A percentile compares a stretch with the other conserved stretches of the same genome.
These are phyloP conservation scores for Phyllosticta ampelicida DNA, from an alignment of 2,329 filamentous ascomycete species.

Conservation along the genomic window DNA sequence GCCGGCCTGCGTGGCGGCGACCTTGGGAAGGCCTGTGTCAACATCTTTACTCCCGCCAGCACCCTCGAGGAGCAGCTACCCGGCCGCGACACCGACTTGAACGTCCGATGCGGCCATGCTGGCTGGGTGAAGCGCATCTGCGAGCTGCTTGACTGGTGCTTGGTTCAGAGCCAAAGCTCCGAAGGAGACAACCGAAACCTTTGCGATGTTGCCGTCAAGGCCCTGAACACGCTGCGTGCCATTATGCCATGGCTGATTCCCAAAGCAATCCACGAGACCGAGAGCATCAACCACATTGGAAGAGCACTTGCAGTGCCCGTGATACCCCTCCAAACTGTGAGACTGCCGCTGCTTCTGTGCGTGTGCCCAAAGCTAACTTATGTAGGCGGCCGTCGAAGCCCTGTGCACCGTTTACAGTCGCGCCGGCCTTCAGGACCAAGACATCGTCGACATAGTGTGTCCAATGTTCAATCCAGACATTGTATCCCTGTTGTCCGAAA, in stretches of 20 bases:
- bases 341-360: not conserved
- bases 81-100: constrained; percentile 55
- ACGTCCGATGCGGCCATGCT: constrained; percentile 66
- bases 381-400: constrained; percentile 57
- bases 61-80: constrained; percentile 69
- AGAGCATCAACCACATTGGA: constrained; percentile 29
- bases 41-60: constrained; percentile 75
- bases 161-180: constrained; percentile 52
- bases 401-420: constrained; percentile 74
- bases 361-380: not conserved
- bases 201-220: constrained; percentile 61
- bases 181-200: constrained; percentile 46
- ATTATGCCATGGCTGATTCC: constrained; percentile 82
- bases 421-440: constrained; percentile 59
- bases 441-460: constrained; percentile 66
- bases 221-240: constrained; percentile 65
- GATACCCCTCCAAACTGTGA: constrained; percentile 26
- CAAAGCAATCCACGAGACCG: constrained; percentile 57
- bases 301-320: constrained; percentile 28
- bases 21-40: constrained; percentile 80
- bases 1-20: constrained; percentile 73
- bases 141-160: constrained; percentile 61
- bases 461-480: constrained; percentile 67
- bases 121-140: constrained; percentile 80
- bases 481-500: constrained; percentile 57